Evolutionary conservation across 2,329 filamentous ascomycete genomes (phyloP).

Genomic region (Dothiorella sarmentorum): DNA sequence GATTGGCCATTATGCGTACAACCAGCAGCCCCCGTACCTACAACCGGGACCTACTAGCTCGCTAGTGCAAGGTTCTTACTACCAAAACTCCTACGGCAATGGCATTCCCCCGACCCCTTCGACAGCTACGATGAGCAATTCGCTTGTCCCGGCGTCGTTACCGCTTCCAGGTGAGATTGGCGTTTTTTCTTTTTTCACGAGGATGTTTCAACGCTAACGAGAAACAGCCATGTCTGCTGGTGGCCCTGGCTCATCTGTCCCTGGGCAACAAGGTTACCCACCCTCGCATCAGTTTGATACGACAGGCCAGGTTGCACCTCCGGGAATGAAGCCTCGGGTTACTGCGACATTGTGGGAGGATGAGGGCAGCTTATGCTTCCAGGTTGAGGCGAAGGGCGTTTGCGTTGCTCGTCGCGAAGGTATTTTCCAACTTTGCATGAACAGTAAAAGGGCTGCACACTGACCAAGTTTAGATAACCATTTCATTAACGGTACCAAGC

Average conservation of each 20-base stretch:
- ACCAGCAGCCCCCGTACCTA: constrained; percentile 68
- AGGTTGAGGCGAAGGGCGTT: constrained; percentile 93
- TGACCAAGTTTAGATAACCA: constrained; percentile 69
- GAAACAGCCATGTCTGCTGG: constrained; percentile 21
- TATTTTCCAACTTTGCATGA: constrained; percentile 42
- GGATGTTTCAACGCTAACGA: not conserved
- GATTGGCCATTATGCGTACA: constrained; percentile 74
- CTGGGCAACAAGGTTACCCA: constrained; percentile 41
- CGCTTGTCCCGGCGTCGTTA: constrained; percentile 66
- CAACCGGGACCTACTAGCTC: constrained; percentile 71
- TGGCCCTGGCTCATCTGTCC: constrained; percentile 22
- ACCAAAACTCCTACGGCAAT: constrained; percentile 71
- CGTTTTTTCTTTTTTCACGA: not conserved
- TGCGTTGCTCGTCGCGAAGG: constrained; percentile 93
- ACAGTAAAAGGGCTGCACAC: not conserved
- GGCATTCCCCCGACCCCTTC: constrained; percentile 77
- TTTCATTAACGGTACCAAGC: constrained; percentile 98
- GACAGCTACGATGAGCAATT: constrained; percentile 64
- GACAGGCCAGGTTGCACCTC: constrained; percentile 87
- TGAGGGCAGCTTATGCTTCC: constrained; percentile 94
- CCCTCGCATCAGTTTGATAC: constrained; percentile 66
- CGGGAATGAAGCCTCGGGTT: constrained; percentile 92
- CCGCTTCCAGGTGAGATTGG: constrained; percentile 53
- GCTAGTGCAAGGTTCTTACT: constrained; percentile 55
- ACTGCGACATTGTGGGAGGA: constrained; percentile 98